These are phyloP conservation scores for Leishmania gerbilli DNA, from an alignment of 208 protist genomes.

Conservation along the genomic window DNA sequence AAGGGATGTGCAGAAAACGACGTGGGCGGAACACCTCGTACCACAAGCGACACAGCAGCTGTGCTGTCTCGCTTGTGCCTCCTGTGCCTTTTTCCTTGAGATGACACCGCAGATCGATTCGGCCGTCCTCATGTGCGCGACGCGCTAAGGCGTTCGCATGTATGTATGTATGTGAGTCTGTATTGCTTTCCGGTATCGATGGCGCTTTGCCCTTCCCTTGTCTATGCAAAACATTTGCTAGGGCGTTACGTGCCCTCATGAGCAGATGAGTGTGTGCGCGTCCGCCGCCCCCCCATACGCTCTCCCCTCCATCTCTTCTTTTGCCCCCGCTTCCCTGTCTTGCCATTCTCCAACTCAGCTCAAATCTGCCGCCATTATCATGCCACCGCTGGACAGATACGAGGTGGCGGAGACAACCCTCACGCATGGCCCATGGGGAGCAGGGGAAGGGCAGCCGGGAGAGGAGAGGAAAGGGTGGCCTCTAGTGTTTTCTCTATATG, in stretches of 20 bases:
- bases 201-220: neutral
- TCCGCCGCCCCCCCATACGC: neutral
- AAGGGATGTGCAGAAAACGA: neutral
- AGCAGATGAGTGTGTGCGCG: neutral
- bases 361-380: neutral
- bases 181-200: neutral
- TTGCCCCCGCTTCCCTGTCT: too few species aligned
- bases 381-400: neutral
- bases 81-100: neutral
- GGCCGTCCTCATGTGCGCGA: neutral
- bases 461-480: conserved; percentile 2
- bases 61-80: neutral
- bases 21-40: neutral
- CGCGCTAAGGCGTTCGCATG: neutral
- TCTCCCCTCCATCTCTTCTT: neutral
- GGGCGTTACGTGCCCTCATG: neutral
- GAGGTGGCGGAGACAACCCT: neutral
- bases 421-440: neutral
- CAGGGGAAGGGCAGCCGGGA: neutral
- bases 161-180: neutral
- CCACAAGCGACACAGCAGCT: neutral
- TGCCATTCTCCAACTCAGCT: neutral
- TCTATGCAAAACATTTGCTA: conserved; percentile 5
- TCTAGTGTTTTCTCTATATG: conserved; percentile 15
- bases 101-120: neutral